phyloP scores from a whole-genome alignment of 306 rosid species.

The Cucumis sativus region Cucumber_9930_V3 NC_026655.2:4556501-4557000 shows the following conservation, averaged over 20 bases:
- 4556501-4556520: not conserved
- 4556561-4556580: not conserved
- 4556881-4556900: conserved; percentile 28
- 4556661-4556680: not conserved
- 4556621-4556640: not conserved
- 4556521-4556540: not conserved
- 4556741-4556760: not conserved
- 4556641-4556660: not conserved
- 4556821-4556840: not conserved
- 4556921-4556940: conserved; percentile 41
- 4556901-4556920: conserved; percentile 25
- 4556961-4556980: conserved; percentile 21
- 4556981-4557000: conserved; percentile 43
- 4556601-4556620: not conserved
- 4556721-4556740: not conserved
- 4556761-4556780: not conserved
- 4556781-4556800: not conserved
- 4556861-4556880: not conserved
- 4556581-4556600: not conserved
- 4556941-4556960: conserved; percentile 48
- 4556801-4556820: not conserved
- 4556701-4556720: not conserved
- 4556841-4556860: not conserved
- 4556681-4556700: not conserved
- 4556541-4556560: not conserved